Evolutionary conservation across 768 basidiomycete species (phyloP), one percentile per base, ranked within the genome.

Genomic region (Paxillus involutus): DNA sequence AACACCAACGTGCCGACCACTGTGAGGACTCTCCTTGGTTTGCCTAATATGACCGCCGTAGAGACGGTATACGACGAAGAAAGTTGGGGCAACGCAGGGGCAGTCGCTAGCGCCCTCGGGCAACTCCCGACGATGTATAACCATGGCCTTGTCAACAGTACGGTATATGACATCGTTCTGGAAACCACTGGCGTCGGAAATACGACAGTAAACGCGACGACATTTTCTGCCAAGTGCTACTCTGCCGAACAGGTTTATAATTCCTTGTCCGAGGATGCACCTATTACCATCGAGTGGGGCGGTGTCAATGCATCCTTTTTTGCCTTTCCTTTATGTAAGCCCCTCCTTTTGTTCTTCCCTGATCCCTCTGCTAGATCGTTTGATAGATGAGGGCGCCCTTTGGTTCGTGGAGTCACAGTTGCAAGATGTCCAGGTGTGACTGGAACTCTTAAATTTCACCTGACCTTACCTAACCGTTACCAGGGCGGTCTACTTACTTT

Each of bases 191-290:
- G 58, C 12, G 13, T 43, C 13, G 59, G 59, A 29, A 59, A 52
- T 19, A 33, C 49, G 39, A 56, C 53, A n/a, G 57, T 61, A 10
- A 53, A 53, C 37, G 59, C 59, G 13, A 61, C 53, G n/a, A 51
- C 53, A 11, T 55, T 61, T 44, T 30, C 43, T 33, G 47, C 55
- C 26, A 51, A 17, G 29, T 61, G 59, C 32, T 49, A 44, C 13
- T 44, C 43, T 10, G 43, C 43, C 12, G 24, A 6, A 30, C 29
- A 30, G 29, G 21, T 21, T 21, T 30, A 30, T 13, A 44, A 8
- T 10, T 11, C 26, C 21, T 9, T 24, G 13, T 21, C 3, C 12
- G 11, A 3, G 43, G 10, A 13, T 21, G 4, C 11, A 29, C 9
- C 24, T 26, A 21, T 26, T 10, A 44, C 13, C 26, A 26, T 44